phyloP scores from a whole-genome alignment of 2,329 filamentous ascomycete genomes.

The Pseudogymnoascus sp. region DNA sequence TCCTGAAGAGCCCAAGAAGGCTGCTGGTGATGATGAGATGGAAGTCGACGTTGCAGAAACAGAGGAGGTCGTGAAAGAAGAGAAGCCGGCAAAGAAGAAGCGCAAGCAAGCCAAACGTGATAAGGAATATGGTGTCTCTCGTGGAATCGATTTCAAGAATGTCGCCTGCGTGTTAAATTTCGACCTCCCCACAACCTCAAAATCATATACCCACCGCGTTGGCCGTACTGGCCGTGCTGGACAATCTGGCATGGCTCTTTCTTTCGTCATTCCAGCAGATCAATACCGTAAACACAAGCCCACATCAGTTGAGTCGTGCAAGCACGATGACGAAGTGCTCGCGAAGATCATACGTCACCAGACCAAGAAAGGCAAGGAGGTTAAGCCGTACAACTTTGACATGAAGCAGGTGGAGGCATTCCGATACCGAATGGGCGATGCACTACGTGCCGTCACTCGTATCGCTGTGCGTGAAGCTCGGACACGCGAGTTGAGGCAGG shows the following conservation, averaged over 20 bases:
- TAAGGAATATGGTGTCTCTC: constrained; percentile 88
- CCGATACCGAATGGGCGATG: constrained; percentile 90
- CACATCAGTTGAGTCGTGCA: constrained; percentile 66
- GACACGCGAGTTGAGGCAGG: constrained; percentile 77
- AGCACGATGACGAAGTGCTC: constrained; percentile 79
- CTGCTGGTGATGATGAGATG: constrained; percentile 16
- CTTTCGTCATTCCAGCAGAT: constrained; percentile 79
- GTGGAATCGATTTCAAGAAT: constrained; percentile 95
- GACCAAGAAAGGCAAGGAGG: constrained; percentile 66
- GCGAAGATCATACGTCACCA: constrained; percentile 75
- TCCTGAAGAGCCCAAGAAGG: constrained; percentile 23
- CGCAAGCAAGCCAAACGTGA: constrained; percentile 59
- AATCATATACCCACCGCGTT: constrained; percentile 95
- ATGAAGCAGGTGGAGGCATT: constrained; percentile 92
- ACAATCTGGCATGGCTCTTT: constrained; percentile 89
- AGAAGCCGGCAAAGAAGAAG: constrained; percentile 51
- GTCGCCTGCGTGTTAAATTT: constrained; percentile 95
- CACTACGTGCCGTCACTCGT: constrained; percentile 79
- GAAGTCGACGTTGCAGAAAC: constrained; percentile 34
- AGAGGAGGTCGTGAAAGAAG: constrained; percentile 21
- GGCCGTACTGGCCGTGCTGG: constrained; percentile 88
- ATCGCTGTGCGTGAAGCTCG: constrained; percentile 86
- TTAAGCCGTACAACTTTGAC: constrained; percentile 90
- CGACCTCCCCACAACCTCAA: constrained; percentile 79
- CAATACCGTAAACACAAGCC: constrained; percentile 84